Conservation (phyloP, 768 basidiomycete species). For the Phanerodontia chrysosporium region DNA sequence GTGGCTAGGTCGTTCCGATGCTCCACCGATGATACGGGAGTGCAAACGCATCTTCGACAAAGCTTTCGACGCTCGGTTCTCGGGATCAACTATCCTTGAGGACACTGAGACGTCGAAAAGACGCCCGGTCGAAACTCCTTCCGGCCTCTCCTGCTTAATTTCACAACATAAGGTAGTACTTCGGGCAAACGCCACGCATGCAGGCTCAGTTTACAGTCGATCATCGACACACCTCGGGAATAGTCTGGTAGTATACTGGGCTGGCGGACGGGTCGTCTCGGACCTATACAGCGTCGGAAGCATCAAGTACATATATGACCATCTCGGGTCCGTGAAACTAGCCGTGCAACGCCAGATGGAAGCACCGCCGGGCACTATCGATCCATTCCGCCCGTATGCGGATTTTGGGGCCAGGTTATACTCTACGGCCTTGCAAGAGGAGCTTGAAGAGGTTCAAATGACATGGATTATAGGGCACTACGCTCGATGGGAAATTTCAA, state of each 20-base stretch:
- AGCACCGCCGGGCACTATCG: background rate
- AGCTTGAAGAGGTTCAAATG: background rate
- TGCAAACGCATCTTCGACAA: conserved; percentile 2
- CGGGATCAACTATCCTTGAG: background rate
- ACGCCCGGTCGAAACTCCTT: background rate
- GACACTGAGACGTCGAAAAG: background rate
- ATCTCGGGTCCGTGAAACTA: background rate
- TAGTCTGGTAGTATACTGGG: conserved; percentile 3
- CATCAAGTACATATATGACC: conserved; percentile 8
- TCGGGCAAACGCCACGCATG: background rate
- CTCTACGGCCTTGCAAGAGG: background rate
- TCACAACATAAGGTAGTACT: background rate
- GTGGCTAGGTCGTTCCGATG: conserved; percentile 6
- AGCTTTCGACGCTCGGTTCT: background rate
- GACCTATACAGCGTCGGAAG: background rate
- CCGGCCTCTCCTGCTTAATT: background rate
- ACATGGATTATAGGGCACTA: background rate
- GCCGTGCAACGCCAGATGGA: conserved; percentile 2
- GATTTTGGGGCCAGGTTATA: background rate
- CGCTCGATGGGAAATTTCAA: background rate
- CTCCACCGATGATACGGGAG: background rate
- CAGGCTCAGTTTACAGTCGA: background rate
- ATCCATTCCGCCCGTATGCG: background rate
- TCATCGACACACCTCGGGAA: background rate
- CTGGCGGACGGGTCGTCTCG: background rate